These are phyloP conservation scores for Coemansia sp. DNA, from an alignment of 192 early-diverging fungal species.

Conservation along the genomic window DNA sequence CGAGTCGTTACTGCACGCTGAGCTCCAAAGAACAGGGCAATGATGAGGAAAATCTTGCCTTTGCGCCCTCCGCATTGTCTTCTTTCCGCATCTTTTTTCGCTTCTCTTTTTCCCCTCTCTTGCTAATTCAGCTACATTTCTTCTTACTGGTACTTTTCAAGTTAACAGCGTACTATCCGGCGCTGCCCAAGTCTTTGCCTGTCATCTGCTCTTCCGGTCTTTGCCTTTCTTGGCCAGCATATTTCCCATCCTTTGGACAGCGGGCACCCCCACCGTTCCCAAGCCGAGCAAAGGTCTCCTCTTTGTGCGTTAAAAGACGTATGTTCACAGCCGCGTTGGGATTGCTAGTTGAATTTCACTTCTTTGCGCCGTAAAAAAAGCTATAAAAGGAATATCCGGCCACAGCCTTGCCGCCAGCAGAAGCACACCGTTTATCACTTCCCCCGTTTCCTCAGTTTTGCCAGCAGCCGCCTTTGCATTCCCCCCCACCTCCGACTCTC, in stretches of 20 bases:
- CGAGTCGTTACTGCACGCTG: not conserved
- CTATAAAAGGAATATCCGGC: not conserved
- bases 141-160: not conserved
- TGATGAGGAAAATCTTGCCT: slow-evolving; percentile 6
- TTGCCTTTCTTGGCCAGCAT: not conserved
- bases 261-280: no score
- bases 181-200: not conserved
- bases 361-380: not conserved
- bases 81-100: slow-evolving; percentile 4
- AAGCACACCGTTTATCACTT: not conserved
- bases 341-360: not conserved
- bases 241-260: not conserved
- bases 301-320: not conserved
- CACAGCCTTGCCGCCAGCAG: not conserved
- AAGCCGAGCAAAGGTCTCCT: no score
- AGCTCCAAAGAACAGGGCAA: not conserved
- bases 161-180: not conserved
- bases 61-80: not conserved
- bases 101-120: not conserved
- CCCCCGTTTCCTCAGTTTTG: not conserved
- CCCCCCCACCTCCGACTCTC: not conserved
- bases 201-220: not conserved
- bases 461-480: not conserved
- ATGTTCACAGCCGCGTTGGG: not conserved
- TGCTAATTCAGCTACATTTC: not conserved